A percentile compares a stretch with the other conserved stretches of the same genome.
These are phyloP conservation scores for Boletus holoroseus DNA, from an alignment of 1,284 basidiomycete species.

Conservation along the genomic window DNA sequence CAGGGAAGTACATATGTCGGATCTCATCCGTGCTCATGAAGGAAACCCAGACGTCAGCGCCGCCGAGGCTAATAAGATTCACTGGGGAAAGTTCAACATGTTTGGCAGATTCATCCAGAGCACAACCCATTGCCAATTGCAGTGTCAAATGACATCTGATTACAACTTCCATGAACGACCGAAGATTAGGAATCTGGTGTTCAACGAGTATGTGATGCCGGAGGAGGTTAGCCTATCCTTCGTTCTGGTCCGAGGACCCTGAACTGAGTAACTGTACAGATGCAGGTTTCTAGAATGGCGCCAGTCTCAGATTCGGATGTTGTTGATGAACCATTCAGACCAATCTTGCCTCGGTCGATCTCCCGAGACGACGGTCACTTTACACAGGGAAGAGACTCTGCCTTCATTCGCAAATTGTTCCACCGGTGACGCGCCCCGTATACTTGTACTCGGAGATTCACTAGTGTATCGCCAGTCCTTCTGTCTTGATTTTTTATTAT, in stretches of 20 bases:
- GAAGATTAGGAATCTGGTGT: conserved; percentile 49
- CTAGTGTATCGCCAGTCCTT: conserved; percentile 29
- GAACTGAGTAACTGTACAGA: conserved; percentile 34
- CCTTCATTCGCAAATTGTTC: conserved; percentile 34
- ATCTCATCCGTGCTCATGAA: conserved; percentile 72
- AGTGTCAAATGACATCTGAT: conserved; percentile 54
- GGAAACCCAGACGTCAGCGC: conserved; percentile 64
- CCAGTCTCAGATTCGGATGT: conserved; percentile 41
- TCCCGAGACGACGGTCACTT: conserved; percentile 32
- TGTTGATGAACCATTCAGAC: conserved; percentile 38
- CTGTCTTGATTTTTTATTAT: conserved; percentile 29
- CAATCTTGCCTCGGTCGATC: conserved; percentile 31
- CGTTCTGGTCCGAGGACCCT: neutral
- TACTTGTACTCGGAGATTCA: conserved; percentile 24
- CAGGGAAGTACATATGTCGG: conserved; percentile 81
- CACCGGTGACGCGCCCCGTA: conserved; percentile 24
- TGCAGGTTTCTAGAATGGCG: conserved; percentile 55
- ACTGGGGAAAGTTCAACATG: conserved; percentile 85
- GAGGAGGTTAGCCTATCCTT: conserved; percentile 45
- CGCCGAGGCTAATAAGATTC: conserved; percentile 59
- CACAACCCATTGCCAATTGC: conserved; percentile 66
- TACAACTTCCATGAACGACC: conserved; percentile 53
- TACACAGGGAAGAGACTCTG: conserved; percentile 31
- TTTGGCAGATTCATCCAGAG: conserved; percentile 71
- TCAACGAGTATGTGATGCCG: conserved; percentile 53